A percentile compares a stretch with the other conserved stretches of the same genome.
Evolutionary conservation across 1,139 yeast genomes (phyloP).

Genomic region (Taphrina communis): DNA sequence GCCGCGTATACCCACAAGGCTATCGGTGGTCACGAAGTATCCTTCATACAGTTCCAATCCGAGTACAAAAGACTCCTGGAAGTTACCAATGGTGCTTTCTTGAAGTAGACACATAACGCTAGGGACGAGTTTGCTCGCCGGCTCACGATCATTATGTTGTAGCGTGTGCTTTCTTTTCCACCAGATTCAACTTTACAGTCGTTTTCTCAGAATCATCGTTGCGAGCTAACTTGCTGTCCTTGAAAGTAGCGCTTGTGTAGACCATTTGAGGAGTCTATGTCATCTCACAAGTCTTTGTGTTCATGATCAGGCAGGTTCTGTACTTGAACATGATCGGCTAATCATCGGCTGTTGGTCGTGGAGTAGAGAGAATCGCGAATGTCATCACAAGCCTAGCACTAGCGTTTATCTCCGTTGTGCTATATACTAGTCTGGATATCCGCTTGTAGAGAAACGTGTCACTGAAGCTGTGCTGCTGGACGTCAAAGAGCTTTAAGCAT

Average conservation of each 20-base stretch:
- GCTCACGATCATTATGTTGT: neutral
- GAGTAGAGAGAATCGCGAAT: slow-evolving; percentile 1
- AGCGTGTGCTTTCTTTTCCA: neutral
- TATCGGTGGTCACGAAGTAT: slow-evolving; percentile 68
- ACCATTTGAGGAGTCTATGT: neutral
- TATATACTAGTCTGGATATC: too few relatives aligned
- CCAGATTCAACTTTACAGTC: neutral
- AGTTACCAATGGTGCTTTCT: slow-evolving; percentile 34
- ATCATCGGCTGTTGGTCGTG: slow-evolving; percentile 7
- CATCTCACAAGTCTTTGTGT: too few relatives aligned
- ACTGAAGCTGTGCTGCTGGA: too few relatives aligned
- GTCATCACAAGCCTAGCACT: slow-evolving; percentile 8
- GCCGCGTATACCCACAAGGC: slow-evolving; percentile 71
- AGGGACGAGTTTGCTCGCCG: neutral
- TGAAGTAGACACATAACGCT: neutral
- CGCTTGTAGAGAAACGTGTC: too few relatives aligned
- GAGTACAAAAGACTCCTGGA: slow-evolving; percentile 54
- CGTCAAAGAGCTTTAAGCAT: too few relatives aligned
- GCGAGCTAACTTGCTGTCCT: too few relatives aligned
- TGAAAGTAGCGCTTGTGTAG: neutral
- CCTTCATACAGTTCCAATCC: slow-evolving; percentile 77
- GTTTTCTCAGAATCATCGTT: neutral
- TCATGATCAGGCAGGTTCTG: too few relatives aligned
- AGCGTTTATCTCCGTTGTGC: too few relatives aligned
- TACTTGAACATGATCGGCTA: neutral